Conservation (phyloP, 306 rosid species). For the Mucuna pruriens region DNA sequence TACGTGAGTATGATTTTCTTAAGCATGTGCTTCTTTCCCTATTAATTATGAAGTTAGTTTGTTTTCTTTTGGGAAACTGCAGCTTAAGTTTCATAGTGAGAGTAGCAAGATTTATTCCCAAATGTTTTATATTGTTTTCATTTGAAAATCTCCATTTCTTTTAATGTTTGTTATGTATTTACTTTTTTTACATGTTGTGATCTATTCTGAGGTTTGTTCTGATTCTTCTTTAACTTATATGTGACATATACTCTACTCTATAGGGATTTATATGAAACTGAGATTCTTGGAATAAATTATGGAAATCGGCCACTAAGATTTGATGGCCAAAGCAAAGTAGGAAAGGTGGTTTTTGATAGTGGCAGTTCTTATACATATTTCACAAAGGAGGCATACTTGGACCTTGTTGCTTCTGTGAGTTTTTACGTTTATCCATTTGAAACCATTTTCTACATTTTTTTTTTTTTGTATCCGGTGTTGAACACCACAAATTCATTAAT, state of each 20-base stretch:
- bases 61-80: neutral
- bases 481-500: conserved; percentile 24
- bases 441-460: conserved; percentile 2
- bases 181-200: neutral
- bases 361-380: conserved; percentile 90
- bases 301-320: conserved; percentile 60
- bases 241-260: conserved; percentile 24
- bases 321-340: conserved; percentile 49
- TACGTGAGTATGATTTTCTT: conserved; percentile 56
- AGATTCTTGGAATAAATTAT: conserved; percentile 58
- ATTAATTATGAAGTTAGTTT: neutral
- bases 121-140: neutral
- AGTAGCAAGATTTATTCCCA: neutral
- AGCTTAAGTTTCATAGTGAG: neutral
- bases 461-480: neutral
- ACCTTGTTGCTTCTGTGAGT: conserved; percentile 76
- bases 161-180: neutral
- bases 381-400: conserved; percentile 59
- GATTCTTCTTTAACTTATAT: conserved; percentile 13
- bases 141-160: neutral
- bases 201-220: conserved; percentile 20
- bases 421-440: conserved; percentile 25
- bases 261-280: conserved; percentile 69
- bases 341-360: conserved; percentile 70
- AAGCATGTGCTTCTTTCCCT: neutral